Conservation (phyloP, 345 rosid species). For the Combretum micranthum region DNA sequence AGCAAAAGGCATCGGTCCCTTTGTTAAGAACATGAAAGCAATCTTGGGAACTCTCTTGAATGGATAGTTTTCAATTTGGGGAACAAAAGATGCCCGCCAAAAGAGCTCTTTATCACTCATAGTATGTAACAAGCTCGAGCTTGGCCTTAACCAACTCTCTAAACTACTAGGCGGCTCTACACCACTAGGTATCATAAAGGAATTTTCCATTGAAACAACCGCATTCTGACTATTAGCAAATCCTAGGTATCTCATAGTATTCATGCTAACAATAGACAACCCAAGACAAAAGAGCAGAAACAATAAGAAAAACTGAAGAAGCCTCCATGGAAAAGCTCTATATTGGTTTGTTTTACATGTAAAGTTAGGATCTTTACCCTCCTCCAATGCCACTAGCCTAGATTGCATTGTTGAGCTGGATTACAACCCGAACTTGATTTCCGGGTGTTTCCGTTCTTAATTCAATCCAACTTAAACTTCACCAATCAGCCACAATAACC, state of each 20-base stretch:
- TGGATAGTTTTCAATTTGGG: constrained; percentile 46
- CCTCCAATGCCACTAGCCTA: constrained; percentile 34
- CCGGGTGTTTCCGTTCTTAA: not conserved
- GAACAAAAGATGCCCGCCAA: constrained; percentile 80
- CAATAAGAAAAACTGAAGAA: constrained; percentile 35
- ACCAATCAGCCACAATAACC: too few relatives aligned
- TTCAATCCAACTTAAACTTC: too few relatives aligned
- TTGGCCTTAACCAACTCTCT: constrained; percentile 50
- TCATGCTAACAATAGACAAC: constrained; percentile 41
- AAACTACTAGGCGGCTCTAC: constrained; percentile 16
- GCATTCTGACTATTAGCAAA: constrained; percentile 14
- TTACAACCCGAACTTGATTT: constrained; percentile 1
- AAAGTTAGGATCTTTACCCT: constrained; percentile 35
- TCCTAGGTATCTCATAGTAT: constrained; percentile 29
- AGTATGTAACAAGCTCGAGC: constrained; percentile 42
- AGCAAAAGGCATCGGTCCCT: constrained; percentile 81
- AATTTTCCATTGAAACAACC: constrained; percentile 20
- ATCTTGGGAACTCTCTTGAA: constrained; percentile 68
- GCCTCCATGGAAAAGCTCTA: constrained; percentile 31
- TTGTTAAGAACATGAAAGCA: constrained; percentile 91
- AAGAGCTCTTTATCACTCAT: constrained; percentile 74
- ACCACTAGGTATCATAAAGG: constrained; percentile 24
- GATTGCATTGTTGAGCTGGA: constrained; percentile 18
- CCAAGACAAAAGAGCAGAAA: constrained; percentile 43
- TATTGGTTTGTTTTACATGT: constrained; percentile 24